These are phyloP conservation scores for Pleurotus tuber-regium DNA, from an alignment of 768 basidiomycete genomes.

Conservation along the genomic window DNA sequence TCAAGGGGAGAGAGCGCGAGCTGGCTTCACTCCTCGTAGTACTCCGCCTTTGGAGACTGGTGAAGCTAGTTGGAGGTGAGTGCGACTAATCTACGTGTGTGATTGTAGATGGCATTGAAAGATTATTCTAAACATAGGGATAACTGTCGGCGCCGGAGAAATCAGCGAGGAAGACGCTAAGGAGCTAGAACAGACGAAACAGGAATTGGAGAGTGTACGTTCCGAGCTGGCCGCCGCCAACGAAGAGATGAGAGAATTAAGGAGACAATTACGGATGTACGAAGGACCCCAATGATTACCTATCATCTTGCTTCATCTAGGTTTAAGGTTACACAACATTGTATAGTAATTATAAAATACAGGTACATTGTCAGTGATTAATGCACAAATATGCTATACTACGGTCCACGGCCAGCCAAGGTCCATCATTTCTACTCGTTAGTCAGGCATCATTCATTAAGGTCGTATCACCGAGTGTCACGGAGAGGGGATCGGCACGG, in stretches of 20 bases:
- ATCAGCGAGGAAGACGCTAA: conserved; percentile 53
- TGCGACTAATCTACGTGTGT: background rate
- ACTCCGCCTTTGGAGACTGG: conserved; percentile 77
- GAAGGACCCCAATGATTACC: background rate
- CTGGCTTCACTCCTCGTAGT: conserved; percentile 68
- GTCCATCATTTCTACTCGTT: conserved; percentile 2
- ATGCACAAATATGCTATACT: background rate
- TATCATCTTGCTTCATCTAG: too few relatives aligned
- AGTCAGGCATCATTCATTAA: too few relatives aligned
- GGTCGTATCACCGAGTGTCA: conserved; percentile 6
- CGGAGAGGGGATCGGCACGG: conserved; percentile 16
- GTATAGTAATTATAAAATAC: background rate
- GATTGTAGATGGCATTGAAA: background rate
- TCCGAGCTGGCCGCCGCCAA: conserved; percentile 41
- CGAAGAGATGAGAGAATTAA: conserved; percentile 56
- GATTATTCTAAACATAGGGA: too few relatives aligned
- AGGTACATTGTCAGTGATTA: background rate
- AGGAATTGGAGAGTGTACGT: conserved; percentile 43
- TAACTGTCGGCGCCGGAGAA: conserved; percentile 75
- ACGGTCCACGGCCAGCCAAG: conserved; percentile 8
- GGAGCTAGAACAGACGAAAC: conserved; percentile 46
- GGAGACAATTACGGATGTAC: conserved; percentile 28
- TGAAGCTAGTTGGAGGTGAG: conserved; percentile 64
- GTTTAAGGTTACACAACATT: background rate
- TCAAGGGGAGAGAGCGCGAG: conserved; percentile 69